These are phyloP conservation scores for Cladosporium sp. DNA, from an alignment of 2,329 filamentous ascomycete species.

Conservation along the genomic window DNA sequence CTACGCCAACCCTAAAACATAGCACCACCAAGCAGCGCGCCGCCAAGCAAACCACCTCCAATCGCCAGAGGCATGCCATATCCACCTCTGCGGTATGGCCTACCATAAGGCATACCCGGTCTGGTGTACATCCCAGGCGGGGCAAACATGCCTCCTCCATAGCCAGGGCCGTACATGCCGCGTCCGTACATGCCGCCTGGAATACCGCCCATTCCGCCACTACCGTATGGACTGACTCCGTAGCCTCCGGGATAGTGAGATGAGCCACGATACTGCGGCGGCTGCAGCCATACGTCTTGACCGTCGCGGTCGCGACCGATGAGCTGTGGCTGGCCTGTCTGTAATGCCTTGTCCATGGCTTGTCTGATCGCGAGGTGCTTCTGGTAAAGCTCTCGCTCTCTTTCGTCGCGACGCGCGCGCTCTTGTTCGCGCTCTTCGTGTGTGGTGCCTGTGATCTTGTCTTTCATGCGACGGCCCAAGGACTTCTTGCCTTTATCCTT, in stretches of 20 bases:
- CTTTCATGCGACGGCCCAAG: conserved; percentile 56
- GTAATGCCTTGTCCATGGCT: conserved; percentile 48
- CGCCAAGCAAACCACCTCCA: conserved; percentile 44
- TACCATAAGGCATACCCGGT: conserved; percentile 45
- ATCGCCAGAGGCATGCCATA: conserved; percentile 45
- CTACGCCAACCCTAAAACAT: conserved; percentile 16
- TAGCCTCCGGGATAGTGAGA: conserved; percentile 14
- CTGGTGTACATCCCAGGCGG: conserved; percentile 39
- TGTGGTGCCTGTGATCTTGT: conserved; percentile 55
- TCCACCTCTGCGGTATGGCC: conserved; percentile 38
- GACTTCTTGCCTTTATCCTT: conserved; percentile 27
- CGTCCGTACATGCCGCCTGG: conserved; percentile 17
- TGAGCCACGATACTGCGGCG: conserved; percentile 39
- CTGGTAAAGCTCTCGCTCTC: conserved; percentile 50
- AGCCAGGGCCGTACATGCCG: neutral
- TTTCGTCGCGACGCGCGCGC: conserved; percentile 43
- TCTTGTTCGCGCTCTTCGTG: conserved; percentile 51
- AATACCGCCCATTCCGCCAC: conserved; percentile 30
- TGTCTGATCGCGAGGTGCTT: conserved; percentile 48
- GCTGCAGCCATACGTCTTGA: conserved; percentile 56
- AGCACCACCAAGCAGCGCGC: conserved; percentile 44
- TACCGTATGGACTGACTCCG: conserved; percentile 26
- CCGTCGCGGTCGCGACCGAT: conserved; percentile 52
- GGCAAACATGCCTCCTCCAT: conserved; percentile 5
- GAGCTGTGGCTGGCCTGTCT: conserved; percentile 54